Evolutionary conservation across 1,139 yeast species (phyloP).

Genomic region (Protomyces macrosporus): DNA sequence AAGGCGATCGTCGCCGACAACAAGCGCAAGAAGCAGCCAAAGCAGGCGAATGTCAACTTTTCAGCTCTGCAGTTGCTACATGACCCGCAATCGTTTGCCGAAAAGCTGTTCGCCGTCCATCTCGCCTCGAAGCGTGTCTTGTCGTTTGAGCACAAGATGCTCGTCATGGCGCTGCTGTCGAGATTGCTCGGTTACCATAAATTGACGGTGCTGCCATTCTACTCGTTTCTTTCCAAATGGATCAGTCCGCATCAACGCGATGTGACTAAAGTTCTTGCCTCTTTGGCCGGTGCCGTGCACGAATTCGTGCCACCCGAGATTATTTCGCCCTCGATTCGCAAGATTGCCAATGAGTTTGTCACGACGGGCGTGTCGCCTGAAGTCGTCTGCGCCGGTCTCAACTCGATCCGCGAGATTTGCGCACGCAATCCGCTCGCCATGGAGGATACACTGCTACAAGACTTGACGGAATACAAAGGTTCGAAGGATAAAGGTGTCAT

Average conservation of each 20-base stretch:
- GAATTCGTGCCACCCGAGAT: conserved; percentile 95
- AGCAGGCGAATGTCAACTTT: conserved; percentile 55
- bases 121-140: conserved; percentile 56
- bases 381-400: conserved; percentile 96
- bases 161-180: conserved; percentile 79
- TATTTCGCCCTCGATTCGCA: conserved; percentile 69
- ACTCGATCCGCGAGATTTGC: conserved; percentile 86
- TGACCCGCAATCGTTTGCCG: conserved; percentile 98
- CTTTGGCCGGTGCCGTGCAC: conserved; percentile 93
- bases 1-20: conserved; percentile 44
- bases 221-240: conserved; percentile 80
- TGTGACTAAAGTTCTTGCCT: conserved; percentile 94
- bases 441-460: conserved; percentile 78
- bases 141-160: conserved; percentile 80
- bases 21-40: conserved; percentile 23
- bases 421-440: conserved; percentile 92
- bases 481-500: conserved; percentile 89
- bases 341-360: conserved; percentile 94
- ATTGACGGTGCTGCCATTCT: conserved; percentile 79
- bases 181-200: conserved; percentile 91
- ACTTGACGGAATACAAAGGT: conserved; percentile 81
- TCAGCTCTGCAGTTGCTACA: conserved; percentile 88
- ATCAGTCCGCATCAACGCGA: conserved; percentile 89
- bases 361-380: conserved; percentile 97
- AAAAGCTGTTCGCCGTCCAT: conserved; percentile 65